Evolutionary conservation across 1,284 basidiomycete species (phyloP).

Genomic region (Anthracocystis panici-leucophaei): DNA sequence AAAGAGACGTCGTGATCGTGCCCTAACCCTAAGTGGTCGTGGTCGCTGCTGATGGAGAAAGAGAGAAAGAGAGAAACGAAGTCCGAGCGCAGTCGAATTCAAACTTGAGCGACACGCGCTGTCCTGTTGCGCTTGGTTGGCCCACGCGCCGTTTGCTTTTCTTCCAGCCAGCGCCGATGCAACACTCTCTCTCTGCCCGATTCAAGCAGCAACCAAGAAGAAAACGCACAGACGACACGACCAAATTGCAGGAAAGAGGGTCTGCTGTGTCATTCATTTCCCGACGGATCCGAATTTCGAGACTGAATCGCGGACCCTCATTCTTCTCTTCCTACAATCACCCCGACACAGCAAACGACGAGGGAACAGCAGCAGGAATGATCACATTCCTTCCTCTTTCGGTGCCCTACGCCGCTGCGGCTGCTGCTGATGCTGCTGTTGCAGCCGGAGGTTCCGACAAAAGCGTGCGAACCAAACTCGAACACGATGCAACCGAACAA

Average conservation of each 20-base stretch:
- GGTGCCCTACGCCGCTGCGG: slow-evolving; percentile 48
- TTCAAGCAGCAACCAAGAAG: not conserved
- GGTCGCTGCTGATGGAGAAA: not conserved
- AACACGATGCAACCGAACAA: slow-evolving; percentile 27
- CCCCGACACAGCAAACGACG: not conserved
- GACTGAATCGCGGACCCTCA: not conserved
- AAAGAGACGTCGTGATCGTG: not conserved
- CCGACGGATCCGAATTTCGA: slow-evolving; percentile 8
- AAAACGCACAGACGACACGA: slow-evolving; percentile 12
- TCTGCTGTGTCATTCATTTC: slow-evolving; percentile 4
- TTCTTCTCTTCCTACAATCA: not conserved
- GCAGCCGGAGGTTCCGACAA: slow-evolving; percentile 13
- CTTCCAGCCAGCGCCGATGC: slow-evolving; percentile 4
- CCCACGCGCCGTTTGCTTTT: slow-evolving; percentile 7
- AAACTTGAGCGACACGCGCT: slow-evolving; percentile 2
- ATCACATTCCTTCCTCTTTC: slow-evolving; percentile 61
- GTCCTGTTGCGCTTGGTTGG: not conserved
- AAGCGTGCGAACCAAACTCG: slow-evolving; percentile 41
- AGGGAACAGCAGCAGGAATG: slow-evolving; percentile 30
- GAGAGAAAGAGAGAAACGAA: not conserved
- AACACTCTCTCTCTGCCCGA: not conserved
- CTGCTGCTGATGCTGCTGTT: slow-evolving; percentile 1
- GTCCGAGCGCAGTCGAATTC: slow-evolving; percentile 13
- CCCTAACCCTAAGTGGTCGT: too few relatives aligned
- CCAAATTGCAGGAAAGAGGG: not conserved